Conservation (phyloP, 2,329 filamentous ascomycete genomes). For the Colletotrichum lentis region DNA sequence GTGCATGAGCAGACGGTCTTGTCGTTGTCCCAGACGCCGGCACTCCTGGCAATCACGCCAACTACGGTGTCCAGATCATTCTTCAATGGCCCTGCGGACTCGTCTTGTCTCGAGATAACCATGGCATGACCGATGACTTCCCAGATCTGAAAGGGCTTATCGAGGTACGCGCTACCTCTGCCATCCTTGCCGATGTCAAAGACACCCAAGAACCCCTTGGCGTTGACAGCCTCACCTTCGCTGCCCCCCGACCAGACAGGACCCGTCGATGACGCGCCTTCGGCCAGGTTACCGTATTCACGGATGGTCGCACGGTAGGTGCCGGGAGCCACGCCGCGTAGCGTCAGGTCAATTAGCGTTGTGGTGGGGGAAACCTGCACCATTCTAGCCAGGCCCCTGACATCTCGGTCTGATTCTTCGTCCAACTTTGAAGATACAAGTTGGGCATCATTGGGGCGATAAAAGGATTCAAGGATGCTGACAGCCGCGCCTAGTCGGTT, state of each 20-base stretch:
- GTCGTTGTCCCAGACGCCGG: conserved; percentile 98
- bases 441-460: conserved; percentile 58
- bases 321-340: conserved; percentile 82
- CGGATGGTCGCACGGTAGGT: conserved; percentile 85
- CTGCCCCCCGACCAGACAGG: conserved; percentile 74
- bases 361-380: conserved; percentile 83
- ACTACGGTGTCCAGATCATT: conserved; percentile 88
- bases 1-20: conserved; percentile 98
- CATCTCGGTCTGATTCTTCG: conserved; percentile 60
- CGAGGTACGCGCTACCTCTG: conserved; percentile 80
- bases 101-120: conserved; percentile 76
- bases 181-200: conserved; percentile 80
- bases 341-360: conserved; percentile 86
- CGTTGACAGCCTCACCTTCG: conserved; percentile 53
- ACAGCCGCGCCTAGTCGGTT: conserved; percentile 74
- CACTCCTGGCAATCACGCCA: conserved; percentile 92
- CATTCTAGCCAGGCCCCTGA: conserved; percentile 90
- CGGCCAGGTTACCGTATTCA: conserved; percentile 84
- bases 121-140: conserved; percentile 95
- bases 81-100: conserved; percentile 61
- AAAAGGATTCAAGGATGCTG: conserved; percentile 89
- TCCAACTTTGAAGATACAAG: conserved; percentile 45
- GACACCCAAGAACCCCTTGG: conserved; percentile 70
- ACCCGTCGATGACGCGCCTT: conserved; percentile 83
- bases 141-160: conserved; percentile 87